Base-by-base conservation (phyloP, 306 rosid species). In the Arachis stenosperma region DNA sequence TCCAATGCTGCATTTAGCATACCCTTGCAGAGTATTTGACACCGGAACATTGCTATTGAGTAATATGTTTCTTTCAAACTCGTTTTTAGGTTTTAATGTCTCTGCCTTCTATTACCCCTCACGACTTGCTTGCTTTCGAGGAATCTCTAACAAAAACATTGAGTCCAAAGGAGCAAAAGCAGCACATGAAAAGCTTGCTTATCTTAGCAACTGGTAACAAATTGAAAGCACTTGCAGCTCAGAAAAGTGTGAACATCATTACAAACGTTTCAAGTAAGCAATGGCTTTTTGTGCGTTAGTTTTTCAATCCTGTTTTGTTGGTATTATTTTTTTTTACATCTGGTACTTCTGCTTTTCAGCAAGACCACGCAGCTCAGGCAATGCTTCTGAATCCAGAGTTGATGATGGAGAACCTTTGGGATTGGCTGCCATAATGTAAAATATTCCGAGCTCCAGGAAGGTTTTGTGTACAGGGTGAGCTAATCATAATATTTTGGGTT, bases 131-230 rank as follows among this genome's bases (percentile, higher is more conserved):
- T 74, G 96, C 98, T 29, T 91, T 91, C 78, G 99, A 91, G 83
- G 99, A 95, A 76, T 92, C 98, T 79, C 84, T 90, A 78, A 76
- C 82, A 0, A 95, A 90, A 89, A 95, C 98, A 7, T 82, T 81
- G 41, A 95, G 99, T 83, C 90, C 93, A 50, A 95, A 88, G 89
- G 98, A 95, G 70, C 99, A 95, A 81, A 95, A 90, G 79, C 98
- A 87, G 77, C 92, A 54, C 84, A 82, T 91, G 97, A 95, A 47
- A 83, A 89, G 96, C 84, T 75, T 95, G 87, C 97, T 95, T 51
- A 44, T 85, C 33, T 83, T 76, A 77, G 99, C 97, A 43, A 84
- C 96, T 40, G 99, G 96, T 55, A 95, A 95, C 88, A 86, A 90
- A 81, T 82, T 95, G 73, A 91, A 85, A 87, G 97, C 98, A 7